Evolutionary conservation across 225 moss, liverwort and hornwort species (phyloP).

Genomic region (Marchantia polymorpha): DNA sequence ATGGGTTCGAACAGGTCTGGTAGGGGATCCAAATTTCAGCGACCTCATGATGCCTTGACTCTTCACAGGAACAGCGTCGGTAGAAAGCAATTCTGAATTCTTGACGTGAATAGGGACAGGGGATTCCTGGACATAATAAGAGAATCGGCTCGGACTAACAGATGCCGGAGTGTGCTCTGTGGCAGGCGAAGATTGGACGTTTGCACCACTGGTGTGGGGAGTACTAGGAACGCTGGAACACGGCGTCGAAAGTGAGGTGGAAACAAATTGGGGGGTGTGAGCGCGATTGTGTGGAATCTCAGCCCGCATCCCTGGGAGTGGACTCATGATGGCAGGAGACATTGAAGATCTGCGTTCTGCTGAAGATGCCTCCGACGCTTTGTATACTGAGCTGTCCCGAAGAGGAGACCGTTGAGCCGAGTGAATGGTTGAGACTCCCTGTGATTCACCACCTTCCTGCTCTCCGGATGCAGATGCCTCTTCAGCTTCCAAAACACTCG

Average conservation of each 20-base stretch:
- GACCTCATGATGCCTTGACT: conserved; percentile 36
- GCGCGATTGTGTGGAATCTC: not conserved
- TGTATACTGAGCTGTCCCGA: not conserved
- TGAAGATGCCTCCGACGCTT: not conserved
- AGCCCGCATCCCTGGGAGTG: not conserved
- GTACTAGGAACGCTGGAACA: not conserved
- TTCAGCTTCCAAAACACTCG: not conserved
- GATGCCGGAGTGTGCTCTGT: conserved; percentile 27
- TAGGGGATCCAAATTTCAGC: conserved; percentile 42
- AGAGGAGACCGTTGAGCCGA: not conserved
- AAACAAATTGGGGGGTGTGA: conserved; percentile 10
- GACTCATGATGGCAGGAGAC: not conserved
- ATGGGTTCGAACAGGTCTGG: not conserved
- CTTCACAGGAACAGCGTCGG: conserved; percentile 11
- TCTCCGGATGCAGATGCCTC: not conserved
- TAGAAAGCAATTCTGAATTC: not conserved
- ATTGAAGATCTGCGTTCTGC: not conserved
- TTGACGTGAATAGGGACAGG: not conserved
- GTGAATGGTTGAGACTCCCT: not conserved
- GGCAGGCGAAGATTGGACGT: conserved; percentile 4
- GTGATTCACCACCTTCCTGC: no score
- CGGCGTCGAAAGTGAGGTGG: not conserved
- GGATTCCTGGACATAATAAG: conserved; percentile 3
- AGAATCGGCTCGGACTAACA: conserved; percentile 24
- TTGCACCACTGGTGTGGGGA: not conserved